Conservation (phyloP, 2,329 filamentous ascomycete species). For the Aureobasidium sp. region DNA sequence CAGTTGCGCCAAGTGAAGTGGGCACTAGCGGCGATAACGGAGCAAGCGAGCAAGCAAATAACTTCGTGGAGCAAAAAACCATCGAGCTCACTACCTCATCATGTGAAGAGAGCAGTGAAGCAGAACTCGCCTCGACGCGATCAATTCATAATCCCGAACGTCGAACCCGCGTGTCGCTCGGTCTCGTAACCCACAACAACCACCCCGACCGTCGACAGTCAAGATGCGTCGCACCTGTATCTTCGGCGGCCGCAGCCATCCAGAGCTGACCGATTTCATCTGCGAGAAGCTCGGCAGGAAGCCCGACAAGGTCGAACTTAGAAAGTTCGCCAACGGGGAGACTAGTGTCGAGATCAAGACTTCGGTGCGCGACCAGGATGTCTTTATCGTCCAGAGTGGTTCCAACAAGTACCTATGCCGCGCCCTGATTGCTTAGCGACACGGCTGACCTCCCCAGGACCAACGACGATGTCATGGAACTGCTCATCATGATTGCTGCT, state of each 20-base stretch:
- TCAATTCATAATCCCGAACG: background rate
- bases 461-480: conserved; percentile 98
- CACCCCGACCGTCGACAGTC: conserved; percentile 14
- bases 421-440: conserved; percentile 10
- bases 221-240: conserved; percentile 59
- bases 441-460: conserved; percentile 44
- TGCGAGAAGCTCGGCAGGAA: conserved; percentile 56
- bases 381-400: conserved; percentile 97
- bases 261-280: conserved; percentile 53
- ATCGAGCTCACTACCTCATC: background rate
- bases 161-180: background rate
- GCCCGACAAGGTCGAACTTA: conserved; percentile 50
- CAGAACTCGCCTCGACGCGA: conserved; percentile 1
- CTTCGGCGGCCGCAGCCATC: conserved; percentile 59
- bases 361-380: conserved; percentile 91
- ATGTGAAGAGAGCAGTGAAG: conserved; percentile 7
- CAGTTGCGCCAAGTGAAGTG: background rate
- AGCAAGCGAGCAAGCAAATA: conserved; percentile 1
- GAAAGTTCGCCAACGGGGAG: conserved; percentile 63
- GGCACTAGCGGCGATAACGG: background rate
- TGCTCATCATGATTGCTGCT: conserved; percentile 97
- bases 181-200: background rate
- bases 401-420: conserved; percentile 56
- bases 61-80: background rate
- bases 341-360: conserved; percentile 58